phyloP scores from a whole-genome alignment of 306 rosid species.

The Quercus aquifolioides region DNA sequence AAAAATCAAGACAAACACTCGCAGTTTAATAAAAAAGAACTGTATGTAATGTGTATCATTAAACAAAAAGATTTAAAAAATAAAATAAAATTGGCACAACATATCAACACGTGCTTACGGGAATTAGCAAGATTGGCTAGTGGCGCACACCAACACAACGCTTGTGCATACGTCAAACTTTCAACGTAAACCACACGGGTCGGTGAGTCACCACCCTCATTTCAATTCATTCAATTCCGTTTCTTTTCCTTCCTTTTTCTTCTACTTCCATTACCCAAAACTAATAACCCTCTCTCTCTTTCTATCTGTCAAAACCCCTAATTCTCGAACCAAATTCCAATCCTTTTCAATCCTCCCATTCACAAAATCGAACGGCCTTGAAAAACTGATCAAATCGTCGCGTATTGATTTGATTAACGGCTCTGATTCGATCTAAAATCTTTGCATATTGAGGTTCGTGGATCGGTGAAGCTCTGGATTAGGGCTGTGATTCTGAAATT shows the following conservation, averaged over 20 bases:
- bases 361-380: not conserved
- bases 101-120: too few species aligned
- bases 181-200: conserved; percentile 7
- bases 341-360: not conserved
- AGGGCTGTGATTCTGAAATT: too few species aligned
- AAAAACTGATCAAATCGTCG: not conserved
- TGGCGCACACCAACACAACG: too few species aligned
- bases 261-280: conserved; percentile 3
- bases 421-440: conserved; percentile 5
- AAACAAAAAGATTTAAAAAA: too few species aligned
- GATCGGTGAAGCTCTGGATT: not conserved
- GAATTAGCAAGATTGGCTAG: too few species aligned
- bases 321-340: conserved; percentile 2
- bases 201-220: conserved; percentile 15
- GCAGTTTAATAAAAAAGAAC: too few species aligned
- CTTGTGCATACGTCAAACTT: not conserved
- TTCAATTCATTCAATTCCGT: too few species aligned
- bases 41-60: too few species aligned
- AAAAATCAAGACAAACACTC: too few species aligned
- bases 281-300: not conserved
- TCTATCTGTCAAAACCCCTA: not conserved
- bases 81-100: too few species aligned
- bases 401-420: not conserved
- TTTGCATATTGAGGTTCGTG: not conserved
- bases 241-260: not conserved